Base-by-base conservation (phyloP, 2,329 filamentous ascomycete genomes). In the Cryphonectria naterciae region DNA sequence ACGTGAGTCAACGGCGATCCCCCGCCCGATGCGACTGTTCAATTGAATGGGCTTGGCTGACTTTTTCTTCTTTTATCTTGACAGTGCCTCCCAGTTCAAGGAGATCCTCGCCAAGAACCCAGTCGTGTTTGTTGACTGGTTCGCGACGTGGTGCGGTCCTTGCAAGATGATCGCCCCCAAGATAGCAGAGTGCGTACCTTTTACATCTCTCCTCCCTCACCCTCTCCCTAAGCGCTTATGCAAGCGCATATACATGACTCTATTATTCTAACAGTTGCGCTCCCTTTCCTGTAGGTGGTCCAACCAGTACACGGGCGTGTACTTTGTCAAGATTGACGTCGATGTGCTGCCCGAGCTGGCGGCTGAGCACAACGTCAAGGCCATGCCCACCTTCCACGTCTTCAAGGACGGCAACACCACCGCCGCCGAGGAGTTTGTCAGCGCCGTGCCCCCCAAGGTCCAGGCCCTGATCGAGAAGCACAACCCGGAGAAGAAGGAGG, bases 241-340 rank as follows among this genome's bases (percentile, higher is more conserved):
- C 41, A 15, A 43, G 13, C 41, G 41, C 41, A 15, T 43, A 4
- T 17, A 43, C 41, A 43, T 43, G 41, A 19, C 41, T 43, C 41
- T 10, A 11, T 3, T 4, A 39, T 49, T 19, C 46, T 58, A 22
- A 37, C 19, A 52, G 19, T 49, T 35, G n/a, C 35, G 19, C n/a
- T 6, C 32, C 25, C 25, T 43, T 11, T 25, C 64, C 4, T n/a
- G 17, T 78, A 92, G 89, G 74, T 86, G 89, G 81, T 88, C 89
- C 77, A 81, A 91, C 60, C 80, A 83, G 60, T 82, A 89, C 39
- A 63, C 71, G 68, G 75, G 75, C 75, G 86, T 92, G 75, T 85
- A 88, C 81, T 98, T 97, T 84, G 90, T 90, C 87, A 96, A 97
- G 88, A 85, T 98, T 79, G 94, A 98, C 81, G 94, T 98, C 77